Base-by-base conservation (phyloP, 208 protist species). In the Crithidia mellificae region DNA sequence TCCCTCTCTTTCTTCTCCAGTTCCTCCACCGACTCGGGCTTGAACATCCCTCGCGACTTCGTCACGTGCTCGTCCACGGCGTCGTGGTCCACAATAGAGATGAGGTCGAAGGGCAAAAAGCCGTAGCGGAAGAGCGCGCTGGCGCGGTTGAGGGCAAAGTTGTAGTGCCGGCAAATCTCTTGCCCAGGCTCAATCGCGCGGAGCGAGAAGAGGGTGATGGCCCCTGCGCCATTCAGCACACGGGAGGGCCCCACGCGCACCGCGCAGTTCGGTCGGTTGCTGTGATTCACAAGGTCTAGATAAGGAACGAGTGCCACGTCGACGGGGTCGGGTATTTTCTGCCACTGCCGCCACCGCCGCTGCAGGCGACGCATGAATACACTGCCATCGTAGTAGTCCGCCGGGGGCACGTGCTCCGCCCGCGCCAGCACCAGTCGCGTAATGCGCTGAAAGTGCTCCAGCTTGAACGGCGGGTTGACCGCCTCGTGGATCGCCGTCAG, bases 141-240 rank as follows among this genome's bases (percentile, higher is more conserved):
- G 15, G 85, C 78, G 6, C 91, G 80, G 46, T 76, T 88, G 30
- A 96, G 73, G 36, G 86, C 86, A 66, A 96, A 94, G 80, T 96
- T 96, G 80, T 96, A 96, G 73, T 96, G 91, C n/a, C 91, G 78
- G 64, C 91, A 96, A 19, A 96, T 68, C 80, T 94, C 91, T 39
- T 92, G 80, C 4, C 91, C 91, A 7, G 88, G 87, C 27, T 55
- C 20, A 38, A 96, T 81, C n/a, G 80, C 56, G 8, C 72, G 63
- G 30, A 96, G 69, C 7, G 91, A 84, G 62, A 82, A 88, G 58
- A 96, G 74, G 6, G 91, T 96, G 57, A 92, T 80, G 53, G 87
- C 91, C 0, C 72, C 72, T 1, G 77, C 77, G 12, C 89, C 87
- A 43, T 75, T 68, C 41, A 85, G 56, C 41, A 68, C 68, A 17